Base-by-base conservation (phyloP, 169 alveolate species). In the Cryptosporidium felis region DNA sequence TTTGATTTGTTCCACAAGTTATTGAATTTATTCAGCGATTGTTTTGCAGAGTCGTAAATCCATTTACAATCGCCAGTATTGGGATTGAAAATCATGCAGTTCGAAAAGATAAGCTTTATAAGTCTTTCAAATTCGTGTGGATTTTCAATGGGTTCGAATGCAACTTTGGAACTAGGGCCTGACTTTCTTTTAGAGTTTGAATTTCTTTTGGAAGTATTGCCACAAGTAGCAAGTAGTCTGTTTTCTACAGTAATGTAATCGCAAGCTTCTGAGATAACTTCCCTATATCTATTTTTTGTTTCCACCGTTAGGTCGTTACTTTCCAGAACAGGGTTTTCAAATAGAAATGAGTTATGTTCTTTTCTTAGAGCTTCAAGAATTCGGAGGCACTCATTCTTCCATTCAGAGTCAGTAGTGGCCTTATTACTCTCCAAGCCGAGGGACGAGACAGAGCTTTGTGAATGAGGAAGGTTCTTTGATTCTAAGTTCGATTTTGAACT, bases 321-420 rank as follows among this genome's bases (percentile, higher is more conserved):
- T 58, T 74, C 85, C n/a, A 74, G 56, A 16, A 74, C 85, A 5
- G 85, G 85, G 12, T 74, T 49, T 36, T 74, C 85, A 74, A 74
- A 74, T 21, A 74, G 58, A 49, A 74, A 74, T 3, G 74, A 53
- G 28, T 49, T 53, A 12, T 56, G 58, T 26, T 74, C 85, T 41
- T 74, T 74, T 74, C 85, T 74, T 36, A 74, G 46, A 53, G 23
- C 2, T 21, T 74, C 41, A 16, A 74, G 85, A 53, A 74, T 74
- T 56, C 67, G 51, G 5, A 74, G 14, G 28, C 85, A 74, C 42
- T 74, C 85, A 18, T 12, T 51, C 16, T 38, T 74, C 85, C 85
- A 74, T 23, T 74, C 85, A 32, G 2, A 23, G 32, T 56, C 41
- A 16, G n/a, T n/a, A n/a, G n/a, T n/a, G n/a, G n/a, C n/a, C n/a